Evolutionary conservation across 2,329 filamentous ascomycete genomes (phyloP).

Genomic region (Periconia sp.): DNA sequence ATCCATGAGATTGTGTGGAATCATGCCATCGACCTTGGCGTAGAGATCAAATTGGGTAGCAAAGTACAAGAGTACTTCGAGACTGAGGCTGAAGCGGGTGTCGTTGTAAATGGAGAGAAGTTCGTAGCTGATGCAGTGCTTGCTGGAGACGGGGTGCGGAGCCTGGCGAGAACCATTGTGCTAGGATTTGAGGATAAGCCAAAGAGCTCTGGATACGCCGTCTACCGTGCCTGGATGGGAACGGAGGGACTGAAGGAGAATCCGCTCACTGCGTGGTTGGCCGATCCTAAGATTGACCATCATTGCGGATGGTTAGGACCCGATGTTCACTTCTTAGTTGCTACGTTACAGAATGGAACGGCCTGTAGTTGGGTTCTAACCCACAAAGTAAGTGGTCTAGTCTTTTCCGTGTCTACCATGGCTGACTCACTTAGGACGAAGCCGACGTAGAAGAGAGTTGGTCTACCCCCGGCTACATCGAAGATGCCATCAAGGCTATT

Average conservation of each 20-base stretch:
- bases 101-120: conserved; percentile 55
- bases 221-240: conserved; percentile 53
- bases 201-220: conserved; percentile 59
- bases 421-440: conserved; percentile 36
- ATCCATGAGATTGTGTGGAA: conserved; percentile 64
- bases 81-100: conserved; percentile 56
- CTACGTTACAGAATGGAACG: conserved; percentile 34
- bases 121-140: conserved; percentile 55
- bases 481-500: conserved; percentile 25
- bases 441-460: conserved; percentile 33
- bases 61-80: conserved; percentile 61
- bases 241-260: conserved; percentile 31
- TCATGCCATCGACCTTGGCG: conserved; percentile 59
- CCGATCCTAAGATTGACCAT: conserved; percentile 35
- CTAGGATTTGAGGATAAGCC: conserved; percentile 58
- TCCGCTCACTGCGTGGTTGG: conserved; percentile 36
- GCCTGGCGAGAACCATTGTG: conserved; percentile 55
- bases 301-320: conserved; percentile 35
- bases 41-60: conserved; percentile 60
- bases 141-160: conserved; percentile 59
- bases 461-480: conserved; percentile 28
- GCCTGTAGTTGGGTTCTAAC: conserved; percentile 38
- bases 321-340: conserved; percentile 39
- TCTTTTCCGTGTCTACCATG: not conserved
- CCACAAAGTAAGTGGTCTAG: conserved; percentile 21